Percentiles rank a stretch among this genome's conserved stretches.
phyloP scores from a whole-genome alignment of 2,329 filamentous ascomycete genomes.

The Pseudopyrenochaeta lycopersici region DNA sequence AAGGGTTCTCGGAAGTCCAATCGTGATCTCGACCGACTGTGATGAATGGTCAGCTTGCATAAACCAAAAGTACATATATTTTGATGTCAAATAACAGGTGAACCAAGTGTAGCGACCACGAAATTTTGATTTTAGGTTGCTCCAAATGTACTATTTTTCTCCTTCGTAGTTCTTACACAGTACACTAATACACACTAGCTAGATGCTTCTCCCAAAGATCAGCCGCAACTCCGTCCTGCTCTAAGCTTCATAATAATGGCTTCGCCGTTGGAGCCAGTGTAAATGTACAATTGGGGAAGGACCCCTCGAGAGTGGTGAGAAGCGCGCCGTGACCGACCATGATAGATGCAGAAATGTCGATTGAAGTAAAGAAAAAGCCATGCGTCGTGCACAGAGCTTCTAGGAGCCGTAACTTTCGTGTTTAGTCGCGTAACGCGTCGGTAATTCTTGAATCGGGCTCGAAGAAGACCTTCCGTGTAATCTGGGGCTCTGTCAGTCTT shows the following conservation, averaged over 20 bases:
- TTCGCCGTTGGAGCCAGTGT: background rate
- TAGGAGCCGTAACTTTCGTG: background rate
- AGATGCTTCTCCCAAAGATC: background rate
- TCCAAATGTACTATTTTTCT: background rate
- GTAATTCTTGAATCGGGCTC: constrained; percentile 23
- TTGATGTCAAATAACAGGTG: too few relatives aligned
- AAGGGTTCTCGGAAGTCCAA: too few relatives aligned
- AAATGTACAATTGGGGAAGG: background rate
- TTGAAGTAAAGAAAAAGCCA: background rate
- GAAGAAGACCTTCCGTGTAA: constrained; percentile 40
- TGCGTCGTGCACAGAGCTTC: background rate
- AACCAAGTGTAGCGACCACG: too few relatives aligned
- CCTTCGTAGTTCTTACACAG: background rate
- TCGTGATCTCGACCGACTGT: too few relatives aligned
- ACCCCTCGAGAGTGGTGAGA: background rate
- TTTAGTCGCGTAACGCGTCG: background rate
- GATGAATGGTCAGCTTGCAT: too few relatives aligned
- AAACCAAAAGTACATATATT: too few relatives aligned
- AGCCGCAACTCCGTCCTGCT: background rate
- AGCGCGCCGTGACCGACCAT: background rate
- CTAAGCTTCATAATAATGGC: background rate
- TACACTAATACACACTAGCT: background rate
- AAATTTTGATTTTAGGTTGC: too few relatives aligned
- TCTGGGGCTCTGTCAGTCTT: constrained; percentile 19
- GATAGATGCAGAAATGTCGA: background rate